Conservation (phyloP, 108 stramenopile genomes). For the Bacterosira constricta region DNA sequence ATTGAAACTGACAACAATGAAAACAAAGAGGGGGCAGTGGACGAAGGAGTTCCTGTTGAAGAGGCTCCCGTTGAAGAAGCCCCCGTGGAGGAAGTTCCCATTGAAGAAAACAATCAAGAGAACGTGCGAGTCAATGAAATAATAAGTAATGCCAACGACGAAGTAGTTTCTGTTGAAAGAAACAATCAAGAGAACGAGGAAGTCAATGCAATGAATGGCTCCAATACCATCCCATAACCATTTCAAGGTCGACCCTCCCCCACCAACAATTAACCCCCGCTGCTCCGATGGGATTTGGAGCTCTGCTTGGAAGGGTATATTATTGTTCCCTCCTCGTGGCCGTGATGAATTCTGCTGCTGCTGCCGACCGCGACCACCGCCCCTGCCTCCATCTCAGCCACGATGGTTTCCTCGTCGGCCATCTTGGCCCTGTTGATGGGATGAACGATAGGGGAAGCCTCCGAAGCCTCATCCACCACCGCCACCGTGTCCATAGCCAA, state of each 20-base stretch:
- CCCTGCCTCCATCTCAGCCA: conserved; percentile 11
- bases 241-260: conserved; percentile 19
- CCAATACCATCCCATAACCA: conserved; percentile 24
- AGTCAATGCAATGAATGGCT: conserved; percentile 20
- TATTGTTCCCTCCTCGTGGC: neutral
- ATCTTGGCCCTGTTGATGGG: conserved; percentile 43
- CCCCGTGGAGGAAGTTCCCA: too few relatives aligned
- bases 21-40: too few relatives aligned
- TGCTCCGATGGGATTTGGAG: conserved; percentile 20
- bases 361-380: neutral
- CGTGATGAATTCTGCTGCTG: neutral
- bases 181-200: conserved; percentile 15
- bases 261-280: conserved; percentile 22
- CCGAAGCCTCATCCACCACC: too few relatives aligned
- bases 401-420: neutral
- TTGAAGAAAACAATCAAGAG: neutral
- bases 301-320: conserved; percentile 2
- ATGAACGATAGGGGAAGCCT: conserved; percentile 33
- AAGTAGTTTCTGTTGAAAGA: too few relatives aligned
- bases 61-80: too few relatives aligned
- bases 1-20: too few relatives aligned
- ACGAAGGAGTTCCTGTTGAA: too few relatives aligned
- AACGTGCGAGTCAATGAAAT: conserved; percentile 26
- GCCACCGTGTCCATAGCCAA: too few relatives aligned
- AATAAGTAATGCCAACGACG: too few relatives aligned